Base-by-base conservation (phyloP, 768 basidiomycete species). In the Exsudoporus frostii region DNA sequence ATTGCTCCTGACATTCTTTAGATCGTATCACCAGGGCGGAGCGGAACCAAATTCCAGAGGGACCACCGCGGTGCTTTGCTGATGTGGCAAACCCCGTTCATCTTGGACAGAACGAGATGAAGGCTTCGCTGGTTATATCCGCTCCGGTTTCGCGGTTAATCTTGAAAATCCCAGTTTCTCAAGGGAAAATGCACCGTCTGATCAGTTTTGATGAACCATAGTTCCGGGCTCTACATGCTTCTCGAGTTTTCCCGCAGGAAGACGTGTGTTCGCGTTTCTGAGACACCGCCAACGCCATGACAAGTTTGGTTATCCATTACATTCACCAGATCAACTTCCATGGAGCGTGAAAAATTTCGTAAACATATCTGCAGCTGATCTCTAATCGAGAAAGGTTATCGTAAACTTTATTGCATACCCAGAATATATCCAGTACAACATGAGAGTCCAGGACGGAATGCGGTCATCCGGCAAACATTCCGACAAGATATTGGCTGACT, bases 401-500 rank as follows among this genome's bases (percentile, higher is more conserved):
- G 67, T 60, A 63, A 73, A 74, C 69, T 69, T 62, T 66, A 72
- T 72, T 48, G 55, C 41, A 54, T 40, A 52, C 24, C 43, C 45
- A 50, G 24, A 52, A 56, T 57, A 54, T 48, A 53, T 47, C 13
- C 37, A 54, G 43, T 33, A n/a, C 37, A 34, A 27, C 48, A 37
- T 7, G 25, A 40, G 33, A 50, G 41, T 48, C 54, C 41, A 55
- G 38, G 29, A 27, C 37, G 42, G 41, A 61, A 58, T 53, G 52
- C 47, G 47, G 40, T 74, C 65, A 88, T 60, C 84, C 89, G 57
- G 89, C 86, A 74, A 92, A 96, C 86, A 95, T 93, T 59, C 91
- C 92, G 53, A 97, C 94, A 40, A 97, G 79, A 69, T 95, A 95
- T 69, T 94, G 92, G 71, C 91, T 94, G 58, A 97, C 92, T 53